Evolutionary conservation across 768 basidiomycete species (phyloP), one percentile per base, ranked within the genome.

Genomic region (Scleroderma bovista): DNA sequence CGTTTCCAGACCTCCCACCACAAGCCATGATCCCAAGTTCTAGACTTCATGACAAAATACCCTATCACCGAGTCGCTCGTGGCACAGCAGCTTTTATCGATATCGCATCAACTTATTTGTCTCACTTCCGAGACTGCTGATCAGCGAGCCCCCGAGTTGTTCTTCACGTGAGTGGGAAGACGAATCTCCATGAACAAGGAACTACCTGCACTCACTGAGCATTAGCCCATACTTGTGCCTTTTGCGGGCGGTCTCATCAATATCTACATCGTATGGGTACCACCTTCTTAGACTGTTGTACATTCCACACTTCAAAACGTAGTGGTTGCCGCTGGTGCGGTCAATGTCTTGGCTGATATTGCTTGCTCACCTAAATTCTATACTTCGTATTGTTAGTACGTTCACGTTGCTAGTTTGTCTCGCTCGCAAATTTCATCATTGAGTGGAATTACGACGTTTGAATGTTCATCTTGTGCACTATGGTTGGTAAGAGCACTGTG

Each of bases 21-120:
- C n/a, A n/a, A n/a, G n/a, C n/a, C n/a, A n/a, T 93, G 93, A 66
- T 73, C 71, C 55, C 67, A 80, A 16, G 84, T 92, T 41, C 66
- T 89, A 29, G 79, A 72, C 65, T 84, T 83, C 9, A 93, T 93
- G 91, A 83, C 71, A 6, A 85, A 82, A 63, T 86, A 82, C 56
- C 71, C 81, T 0, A 73, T 84, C 33, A 93, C 86, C 0, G 88
- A 93, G 64, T 91, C 92, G 0, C 68, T 85, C 19, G 69, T 94
- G 26, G 75, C 91, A 10, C 91, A 93, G 71, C 75, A 2, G 71
- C 75, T 52, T 64, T 88, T 54, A 72, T 88, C 59, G 78, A 81
- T 55, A 60, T 75, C 73, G 12, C n/a, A n/a, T n/a, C n/a, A n/a
- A n/a, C n/a, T n/a, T n/a, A n/a, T n/a, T n/a, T n/a, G n/a, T n/a